A percentile compares a stretch with the other conserved stretches of the same genome.
These are phyloP conservation scores for Thamnidium elegans DNA, from an alignment of 192 early-diverging fungal species.

Conservation along the genomic window DNA sequence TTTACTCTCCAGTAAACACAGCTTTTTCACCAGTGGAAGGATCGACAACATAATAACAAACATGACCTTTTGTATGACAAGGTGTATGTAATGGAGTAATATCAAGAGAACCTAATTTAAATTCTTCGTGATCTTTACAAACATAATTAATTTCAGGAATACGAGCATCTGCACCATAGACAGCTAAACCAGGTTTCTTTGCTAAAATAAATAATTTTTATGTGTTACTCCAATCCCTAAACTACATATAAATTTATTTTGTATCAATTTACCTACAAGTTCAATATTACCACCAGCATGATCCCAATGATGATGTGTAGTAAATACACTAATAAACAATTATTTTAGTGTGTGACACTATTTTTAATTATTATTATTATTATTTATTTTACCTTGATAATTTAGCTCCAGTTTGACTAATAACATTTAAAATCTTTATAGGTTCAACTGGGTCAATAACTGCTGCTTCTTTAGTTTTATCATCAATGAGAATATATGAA, in stretches of 20 bases:
- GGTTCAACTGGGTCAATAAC: conserved; percentile 88
- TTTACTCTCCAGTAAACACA: conserved; percentile 80
- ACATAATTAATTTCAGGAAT: conserved; percentile 76
- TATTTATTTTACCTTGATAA: conserved; percentile 40
- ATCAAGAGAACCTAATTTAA: conserved; percentile 71
- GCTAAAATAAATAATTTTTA: conserved; percentile 12
- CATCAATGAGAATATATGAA: conserved; percentile 78
- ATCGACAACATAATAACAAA: conserved; percentile 80
- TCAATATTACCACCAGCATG: conserved; percentile 80
- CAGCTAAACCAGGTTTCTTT: conserved; percentile 56
- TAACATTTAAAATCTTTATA: conserved; percentile 59
- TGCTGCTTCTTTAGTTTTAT: conserved; percentile 60
- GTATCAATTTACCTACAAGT: conserved; percentile 41
- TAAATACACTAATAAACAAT: conserved; percentile 48
- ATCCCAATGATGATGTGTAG: conserved; percentile 91
- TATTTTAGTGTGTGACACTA: not conserved
- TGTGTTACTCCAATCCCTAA: conserved; percentile 17
- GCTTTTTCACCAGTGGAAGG: conserved; percentile 52
- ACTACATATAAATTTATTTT: too few species aligned
- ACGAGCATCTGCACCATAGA: conserved; percentile 86
- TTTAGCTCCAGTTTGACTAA: conserved; percentile 51
- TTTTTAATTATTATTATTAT: not conserved
- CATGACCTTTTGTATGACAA: conserved; percentile 88
- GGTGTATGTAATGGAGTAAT: conserved; percentile 74
- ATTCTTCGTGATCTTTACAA: conserved; percentile 72